Evolutionary conservation across 495 filamentous ascomycete genomes (phyloP).

Genomic region (Thermochaetoides thermophila): DNA sequence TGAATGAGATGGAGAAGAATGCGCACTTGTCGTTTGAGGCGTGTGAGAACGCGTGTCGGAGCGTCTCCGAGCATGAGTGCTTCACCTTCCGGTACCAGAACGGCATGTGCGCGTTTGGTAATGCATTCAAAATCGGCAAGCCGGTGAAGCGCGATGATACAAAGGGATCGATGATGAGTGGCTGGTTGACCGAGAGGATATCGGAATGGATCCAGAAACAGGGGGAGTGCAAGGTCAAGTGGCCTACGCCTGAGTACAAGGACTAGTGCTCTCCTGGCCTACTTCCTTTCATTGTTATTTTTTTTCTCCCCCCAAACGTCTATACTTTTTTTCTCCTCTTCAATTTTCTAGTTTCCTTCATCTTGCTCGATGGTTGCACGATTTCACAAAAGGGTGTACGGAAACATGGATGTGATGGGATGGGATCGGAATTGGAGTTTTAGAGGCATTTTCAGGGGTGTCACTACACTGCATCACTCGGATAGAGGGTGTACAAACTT

Average conservation of each 20-base stretch:
- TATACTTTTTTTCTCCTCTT: too few relatives aligned
- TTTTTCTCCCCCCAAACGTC: too few relatives aligned
- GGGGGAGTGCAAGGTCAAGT: conserved; percentile 16
- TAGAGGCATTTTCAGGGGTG: too few relatives aligned
- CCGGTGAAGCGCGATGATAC: conserved; percentile 12
- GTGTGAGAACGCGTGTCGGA: conserved; percentile 30
- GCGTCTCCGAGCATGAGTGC: conserved; percentile 17
- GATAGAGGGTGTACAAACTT: too few relatives aligned
- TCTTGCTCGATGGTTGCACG: too few relatives aligned
- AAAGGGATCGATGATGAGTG: conserved; percentile 14
- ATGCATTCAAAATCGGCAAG: conserved; percentile 19
- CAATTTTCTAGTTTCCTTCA: too few relatives aligned
- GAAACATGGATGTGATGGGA: too few relatives aligned
- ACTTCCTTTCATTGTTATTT: too few relatives aligned
- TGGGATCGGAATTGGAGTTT: too few relatives aligned
- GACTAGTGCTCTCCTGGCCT: too few relatives aligned
- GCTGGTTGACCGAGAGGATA: conserved; percentile 26
- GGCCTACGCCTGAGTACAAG: conserved; percentile 16
- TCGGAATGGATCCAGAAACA: conserved; percentile 15
- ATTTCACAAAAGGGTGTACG: too few relatives aligned
- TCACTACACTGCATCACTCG: too few relatives aligned
- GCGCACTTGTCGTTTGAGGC: conserved; percentile 26
- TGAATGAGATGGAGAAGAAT: conserved; percentile 21
- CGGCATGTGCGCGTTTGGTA: conserved; percentile 18
- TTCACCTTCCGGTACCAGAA: conserved; percentile 22